Percentiles rank a stretch among this genome's conserved stretches.
Conservation (phyloP, 768 basidiomycete species). For the Lactarius vividus region DNA sequence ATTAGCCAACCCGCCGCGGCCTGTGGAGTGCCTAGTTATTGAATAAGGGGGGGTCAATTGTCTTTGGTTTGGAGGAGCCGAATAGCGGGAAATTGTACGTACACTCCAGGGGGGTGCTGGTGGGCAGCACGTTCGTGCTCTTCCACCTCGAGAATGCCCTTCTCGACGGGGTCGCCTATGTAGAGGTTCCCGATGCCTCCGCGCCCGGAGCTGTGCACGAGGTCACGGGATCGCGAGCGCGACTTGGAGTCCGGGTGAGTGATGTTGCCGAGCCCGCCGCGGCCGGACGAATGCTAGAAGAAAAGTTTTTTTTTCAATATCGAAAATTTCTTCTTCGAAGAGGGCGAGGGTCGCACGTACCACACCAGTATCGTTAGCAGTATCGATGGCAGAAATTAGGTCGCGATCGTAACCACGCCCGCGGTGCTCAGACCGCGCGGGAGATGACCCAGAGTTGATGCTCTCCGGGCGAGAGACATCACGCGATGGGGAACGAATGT, state of each 20-base stretch:
- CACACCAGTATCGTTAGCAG: background rate
- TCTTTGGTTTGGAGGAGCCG: background rate
- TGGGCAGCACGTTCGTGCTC: conserved; percentile 40
- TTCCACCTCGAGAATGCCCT: conserved; percentile 33
- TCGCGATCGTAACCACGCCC: conserved; percentile 33
- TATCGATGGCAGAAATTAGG: conserved; percentile 26
- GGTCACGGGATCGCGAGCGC: conserved; percentile 50
- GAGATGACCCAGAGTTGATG: background rate
- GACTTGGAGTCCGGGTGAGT: conserved; percentile 27
- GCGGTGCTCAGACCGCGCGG: conserved; percentile 15
- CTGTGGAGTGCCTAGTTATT: conserved; percentile 56
- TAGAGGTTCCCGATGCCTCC: conserved; percentile 63
- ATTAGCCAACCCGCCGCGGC: conserved; percentile 68
- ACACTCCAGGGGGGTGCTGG: conserved; percentile 38
- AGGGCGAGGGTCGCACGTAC: background rate
- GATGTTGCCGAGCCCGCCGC: conserved; percentile 68
- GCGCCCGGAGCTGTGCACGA: conserved; percentile 53
- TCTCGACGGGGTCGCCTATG: conserved; percentile 31
- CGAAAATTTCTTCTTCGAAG: too few species aligned
- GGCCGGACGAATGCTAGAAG: conserved; percentile 49
- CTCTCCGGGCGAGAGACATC: conserved; percentile 35
- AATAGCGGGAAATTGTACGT: conserved; percentile 28
- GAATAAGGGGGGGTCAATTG: background rate
- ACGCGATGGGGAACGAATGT: conserved; percentile 77
- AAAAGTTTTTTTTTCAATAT: background rate